phyloP scores from a whole-genome alignment of 2,329 filamentous ascomycete species.

The Aspergillus sp. region DNA sequence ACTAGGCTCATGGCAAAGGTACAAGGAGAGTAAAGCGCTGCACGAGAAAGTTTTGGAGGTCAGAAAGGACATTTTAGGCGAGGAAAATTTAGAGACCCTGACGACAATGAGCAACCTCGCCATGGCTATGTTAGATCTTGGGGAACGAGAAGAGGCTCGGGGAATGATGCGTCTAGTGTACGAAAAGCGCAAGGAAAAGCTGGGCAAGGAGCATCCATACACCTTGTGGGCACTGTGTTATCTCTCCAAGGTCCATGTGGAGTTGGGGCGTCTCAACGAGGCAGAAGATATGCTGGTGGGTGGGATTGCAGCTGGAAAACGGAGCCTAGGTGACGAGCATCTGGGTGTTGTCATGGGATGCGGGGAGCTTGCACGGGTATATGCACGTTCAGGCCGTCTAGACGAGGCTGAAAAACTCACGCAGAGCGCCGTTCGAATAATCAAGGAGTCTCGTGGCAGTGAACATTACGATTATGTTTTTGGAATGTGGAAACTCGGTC shows the following conservation, averaged over 20 bases:
- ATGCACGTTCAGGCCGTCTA: constrained; percentile 10
- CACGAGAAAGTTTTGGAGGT: constrained; percentile 4
- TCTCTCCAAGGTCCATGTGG: constrained; percentile 22
- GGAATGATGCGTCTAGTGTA: constrained; percentile 11
- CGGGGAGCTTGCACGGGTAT: constrained; percentile 12
- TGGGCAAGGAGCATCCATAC: constrained; percentile 29
- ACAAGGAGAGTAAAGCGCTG: background rate
- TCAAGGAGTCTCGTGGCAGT: constrained; percentile 10
- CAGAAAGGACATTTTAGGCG: constrained; percentile 11
- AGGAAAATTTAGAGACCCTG: constrained; percentile 14
- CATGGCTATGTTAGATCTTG: constrained; percentile 9
- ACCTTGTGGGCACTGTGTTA: constrained; percentile 27
- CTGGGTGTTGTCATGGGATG: constrained; percentile 16
- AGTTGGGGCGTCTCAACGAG: constrained; percentile 10
- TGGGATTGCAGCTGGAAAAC: constrained; percentile 13
- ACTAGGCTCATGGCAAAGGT: constrained; percentile 1
- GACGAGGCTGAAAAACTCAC: constrained; percentile 7
- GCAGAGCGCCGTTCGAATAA: constrained; percentile 1
- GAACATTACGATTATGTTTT: constrained; percentile 7
- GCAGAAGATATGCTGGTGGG: constrained; percentile 11
- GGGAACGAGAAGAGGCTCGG: constrained; percentile 9
- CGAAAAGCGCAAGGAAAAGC: constrained; percentile 9
- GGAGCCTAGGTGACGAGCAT: constrained; percentile 18
- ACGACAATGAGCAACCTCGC: constrained; percentile 14
- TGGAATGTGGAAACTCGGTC: constrained; percentile 8